Evolutionary conservation across 2,329 filamentous ascomycete genomes (phyloP), one percentile per base, ranked within the genome.

Genomic region (Aspergillus luchuensis): DNA sequence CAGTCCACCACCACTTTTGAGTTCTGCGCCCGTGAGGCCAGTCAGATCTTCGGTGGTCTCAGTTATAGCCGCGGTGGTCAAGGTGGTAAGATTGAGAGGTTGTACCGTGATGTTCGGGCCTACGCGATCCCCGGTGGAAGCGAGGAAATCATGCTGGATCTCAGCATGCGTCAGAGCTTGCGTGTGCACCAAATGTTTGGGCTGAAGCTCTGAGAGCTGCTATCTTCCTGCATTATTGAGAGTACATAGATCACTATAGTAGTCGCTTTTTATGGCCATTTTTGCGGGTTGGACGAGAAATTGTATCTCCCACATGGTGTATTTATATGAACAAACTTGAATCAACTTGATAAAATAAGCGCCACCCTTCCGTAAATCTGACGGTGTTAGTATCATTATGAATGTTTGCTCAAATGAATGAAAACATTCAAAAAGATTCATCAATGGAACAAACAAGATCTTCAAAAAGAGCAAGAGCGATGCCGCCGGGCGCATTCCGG

Each of bases 91-190:
- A 87, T 98, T 56, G 95, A 99, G 86, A 82, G 95, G 62, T 80
- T 99, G 70, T 98, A 98, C 79, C 86, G 95, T 64, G 95, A 99
- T 76, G 95, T 98, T 15, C 86, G 95, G 69, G 95, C 95, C 0
- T 98, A 99, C 77, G 94, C 95, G 64, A 94, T 99, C 69, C 95
- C 95, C 3, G 95, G 95, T 71, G 95, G 95, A 23, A 92, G 88
- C 67, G 94, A 99, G 81, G 95, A 99, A 85, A 99, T 99, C 67
- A 99, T 99, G 95, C 82, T 98, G 67, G 95, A 99, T 77, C 79
- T 99, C 72, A 96, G 91, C 79, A 96, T 99, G 77, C 85, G 94
- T 69, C 93, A 97, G 83, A 90, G 89, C 64, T 76, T 97, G 82
- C 88, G 87, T 76, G 95, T 99, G 58, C 91, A 92, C 69, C 89